Conservation (phyloP, 2,329 filamentous ascomycete species). For the Trichoderma oligosporum region DNA sequence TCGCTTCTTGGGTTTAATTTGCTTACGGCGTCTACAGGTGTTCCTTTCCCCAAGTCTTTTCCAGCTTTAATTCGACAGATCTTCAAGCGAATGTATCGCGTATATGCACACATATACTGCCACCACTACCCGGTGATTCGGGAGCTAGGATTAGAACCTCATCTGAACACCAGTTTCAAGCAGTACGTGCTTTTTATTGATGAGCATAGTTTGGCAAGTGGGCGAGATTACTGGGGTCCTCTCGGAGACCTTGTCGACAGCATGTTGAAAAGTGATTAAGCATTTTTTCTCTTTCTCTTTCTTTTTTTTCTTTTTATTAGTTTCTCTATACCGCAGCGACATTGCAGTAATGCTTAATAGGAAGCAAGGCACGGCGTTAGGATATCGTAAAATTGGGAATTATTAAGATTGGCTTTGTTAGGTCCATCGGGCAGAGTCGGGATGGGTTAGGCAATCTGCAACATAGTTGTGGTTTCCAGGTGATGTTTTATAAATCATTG, state of each 20-base stretch:
- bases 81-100: slow-evolving; percentile 97
- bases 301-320: background rate
- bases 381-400: slow-evolving; percentile 15
- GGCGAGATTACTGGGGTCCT: slow-evolving; percentile 96
- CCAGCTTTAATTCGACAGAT: slow-evolving; percentile 85
- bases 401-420: background rate
- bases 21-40: slow-evolving; percentile 50
- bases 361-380: slow-evolving; percentile 25
- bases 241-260: slow-evolving; percentile 94
- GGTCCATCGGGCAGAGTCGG: slow-evolving; percentile 15
- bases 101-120: slow-evolving; percentile 99
- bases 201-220: slow-evolving; percentile 86
- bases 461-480: background rate
- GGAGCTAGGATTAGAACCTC: slow-evolving; percentile 90
- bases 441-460: background rate
- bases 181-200: slow-evolving; percentile 99
- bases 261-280: slow-evolving; percentile 81
- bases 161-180: slow-evolving; percentile 99
- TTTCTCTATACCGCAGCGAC: background rate
- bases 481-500: slow-evolving; percentile 2
- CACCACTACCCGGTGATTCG: slow-evolving; percentile 98
- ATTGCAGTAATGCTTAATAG: slow-evolving; percentile 14
- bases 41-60: slow-evolving; percentile 93
- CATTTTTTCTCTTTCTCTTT: background rate
- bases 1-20: background rate